Conservation (phyloP, 2,329 filamentous ascomycete species). For the Ampelomyces quisqualis region DNA sequence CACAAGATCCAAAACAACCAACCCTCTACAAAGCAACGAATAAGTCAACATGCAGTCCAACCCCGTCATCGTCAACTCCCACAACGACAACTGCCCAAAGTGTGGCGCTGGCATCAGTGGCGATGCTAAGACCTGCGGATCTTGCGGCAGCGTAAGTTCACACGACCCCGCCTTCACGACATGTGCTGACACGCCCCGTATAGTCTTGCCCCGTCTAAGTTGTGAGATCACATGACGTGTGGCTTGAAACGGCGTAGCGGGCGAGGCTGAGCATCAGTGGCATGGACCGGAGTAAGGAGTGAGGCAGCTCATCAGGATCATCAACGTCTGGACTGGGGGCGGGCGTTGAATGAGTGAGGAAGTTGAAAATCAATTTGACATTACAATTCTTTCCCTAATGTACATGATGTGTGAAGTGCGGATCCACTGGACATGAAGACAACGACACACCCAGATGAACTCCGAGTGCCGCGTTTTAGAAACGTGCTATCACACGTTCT, state of each 20-base stretch:
- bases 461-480: background rate
- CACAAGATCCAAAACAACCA: background rate
- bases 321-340: background rate
- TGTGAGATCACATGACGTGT: background rate
- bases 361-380: background rate
- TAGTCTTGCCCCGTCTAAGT: constrained; percentile 30
- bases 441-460: no score
- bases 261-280: background rate
- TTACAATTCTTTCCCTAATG: background rate
- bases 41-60: constrained; percentile 31
- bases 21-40: background rate
- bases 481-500: background rate
- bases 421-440: no score
- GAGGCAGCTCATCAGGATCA: background rate
- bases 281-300: background rate
- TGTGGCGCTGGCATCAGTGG: constrained; percentile 38
- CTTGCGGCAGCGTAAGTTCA: constrained; percentile 42
- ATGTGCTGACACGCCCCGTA: background rate
- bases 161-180: no score
- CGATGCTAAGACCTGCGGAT: constrained; percentile 40
- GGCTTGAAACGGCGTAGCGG: constrained; percentile 4
- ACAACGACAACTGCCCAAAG: constrained; percentile 44
- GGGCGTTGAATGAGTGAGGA: constrained; percentile 2
- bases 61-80: constrained; percentile 32
- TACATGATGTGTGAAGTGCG: no score